Conservation (phyloP, 257 asterid species). For the Apocynum venetum region DNA sequence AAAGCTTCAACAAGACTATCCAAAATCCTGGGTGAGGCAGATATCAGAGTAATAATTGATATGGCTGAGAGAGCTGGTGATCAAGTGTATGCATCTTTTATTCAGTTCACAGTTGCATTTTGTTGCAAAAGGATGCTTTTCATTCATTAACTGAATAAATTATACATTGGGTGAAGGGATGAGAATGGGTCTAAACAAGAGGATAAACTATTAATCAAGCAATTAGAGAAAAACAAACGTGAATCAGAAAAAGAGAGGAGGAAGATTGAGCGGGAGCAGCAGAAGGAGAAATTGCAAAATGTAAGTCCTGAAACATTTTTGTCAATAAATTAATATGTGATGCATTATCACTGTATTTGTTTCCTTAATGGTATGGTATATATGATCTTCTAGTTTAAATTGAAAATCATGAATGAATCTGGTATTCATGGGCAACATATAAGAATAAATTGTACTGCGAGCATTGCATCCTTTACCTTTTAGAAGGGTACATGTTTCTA, state of each 20-base stretch:
- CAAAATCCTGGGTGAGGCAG: conserved; percentile 67
- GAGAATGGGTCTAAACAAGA: conserved; percentile 60
- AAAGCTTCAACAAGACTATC: conserved; percentile 71
- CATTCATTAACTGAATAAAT: conserved; percentile 17
- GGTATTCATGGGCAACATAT: background rate
- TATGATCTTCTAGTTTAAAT: background rate
- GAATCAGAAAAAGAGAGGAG: conserved; percentile 75
- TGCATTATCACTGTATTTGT: background rate
- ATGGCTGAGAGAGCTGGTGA: conserved; percentile 45
- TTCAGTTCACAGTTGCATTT: conserved; percentile 7
- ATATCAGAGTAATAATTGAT: conserved; percentile 51
- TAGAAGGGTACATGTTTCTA: background rate
- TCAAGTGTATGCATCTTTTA: conserved; percentile 52
- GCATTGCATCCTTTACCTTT: background rate
- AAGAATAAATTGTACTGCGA: too few relatives aligned
- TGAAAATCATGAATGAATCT: background rate
- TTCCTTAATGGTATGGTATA: background rate
- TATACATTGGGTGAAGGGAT: conserved; percentile 50
- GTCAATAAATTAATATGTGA: background rate
- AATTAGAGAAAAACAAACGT: conserved; percentile 69
- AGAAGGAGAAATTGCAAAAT: conserved; percentile 63
- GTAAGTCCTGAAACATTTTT: conserved; percentile 34
- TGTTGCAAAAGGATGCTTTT: conserved; percentile 17
- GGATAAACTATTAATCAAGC: conserved; percentile 53
- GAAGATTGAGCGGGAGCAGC: conserved; percentile 61